Conservation (phyloP, 1,284 basidiomycete genomes). For the Puccinia brachypodii region DNA sequence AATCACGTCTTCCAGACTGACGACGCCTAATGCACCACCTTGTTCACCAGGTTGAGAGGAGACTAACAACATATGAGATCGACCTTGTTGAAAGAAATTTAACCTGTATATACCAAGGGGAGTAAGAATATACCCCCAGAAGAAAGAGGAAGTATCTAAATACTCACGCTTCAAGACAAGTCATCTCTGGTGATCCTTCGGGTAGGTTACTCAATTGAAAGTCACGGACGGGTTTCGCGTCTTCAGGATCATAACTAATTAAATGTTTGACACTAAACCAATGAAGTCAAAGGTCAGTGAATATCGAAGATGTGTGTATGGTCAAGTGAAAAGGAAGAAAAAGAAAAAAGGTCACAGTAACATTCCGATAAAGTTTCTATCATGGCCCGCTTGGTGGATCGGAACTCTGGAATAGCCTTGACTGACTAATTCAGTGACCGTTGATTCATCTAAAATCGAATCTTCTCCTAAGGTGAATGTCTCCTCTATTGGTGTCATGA, state of each 20-base stretch:
- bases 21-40: slow-evolving; percentile 76
- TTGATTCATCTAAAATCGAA: slow-evolving; percentile 59
- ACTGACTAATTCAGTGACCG: slow-evolving; percentile 54
- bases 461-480: slow-evolving; percentile 60
- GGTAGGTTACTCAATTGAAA: slow-evolving; percentile 73
- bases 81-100: slow-evolving; percentile 74
- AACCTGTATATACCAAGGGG: slow-evolving; percentile 48
- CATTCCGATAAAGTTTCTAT: slow-evolving; percentile 78
- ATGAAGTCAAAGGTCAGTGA: not conserved
- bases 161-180: slow-evolving; percentile 67
- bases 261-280: slow-evolving; percentile 57
- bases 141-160: not conserved
- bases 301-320: not conserved
- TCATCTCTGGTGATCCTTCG: slow-evolving; percentile 81
- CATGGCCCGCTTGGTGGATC: slow-evolving; percentile 74
- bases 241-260: slow-evolving; percentile 82
- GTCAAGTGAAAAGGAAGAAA: not conserved
- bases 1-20: slow-evolving; percentile 61
- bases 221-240: slow-evolving; percentile 71
- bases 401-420: slow-evolving; percentile 90
- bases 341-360: slow-evolving; percentile 61
- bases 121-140: not conserved
- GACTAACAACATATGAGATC: slow-evolving; percentile 86
- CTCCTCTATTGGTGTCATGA: slow-evolving; percentile 60
- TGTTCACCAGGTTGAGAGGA: slow-evolving; percentile 76